These are phyloP conservation scores for Alternaria metachromatica DNA, from an alignment of 2,329 filamentous ascomycete genomes.

Conservation along the genomic window DNA sequence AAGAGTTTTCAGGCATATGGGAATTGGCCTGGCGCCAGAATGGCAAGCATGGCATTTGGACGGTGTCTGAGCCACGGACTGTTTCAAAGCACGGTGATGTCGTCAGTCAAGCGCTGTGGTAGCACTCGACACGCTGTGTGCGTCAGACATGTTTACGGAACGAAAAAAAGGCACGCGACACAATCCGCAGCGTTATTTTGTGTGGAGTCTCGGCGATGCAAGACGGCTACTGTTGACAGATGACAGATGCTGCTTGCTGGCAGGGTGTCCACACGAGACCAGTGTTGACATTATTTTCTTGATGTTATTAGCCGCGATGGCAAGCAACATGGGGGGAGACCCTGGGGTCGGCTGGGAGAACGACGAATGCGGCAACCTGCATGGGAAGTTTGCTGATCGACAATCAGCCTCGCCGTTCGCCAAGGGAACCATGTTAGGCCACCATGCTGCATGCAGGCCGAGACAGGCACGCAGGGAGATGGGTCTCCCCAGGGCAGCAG, in stretches of 20 bases:
- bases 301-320: conserved; percentile 3
- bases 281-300: not conserved
- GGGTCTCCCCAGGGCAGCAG: not conserved
- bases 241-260: not conserved
- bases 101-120: not conserved
- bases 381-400: conserved; percentile 15
- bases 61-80: conserved; percentile 5
- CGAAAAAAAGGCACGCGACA: conserved; percentile 16
- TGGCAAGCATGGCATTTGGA: not conserved
- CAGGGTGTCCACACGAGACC: not conserved
- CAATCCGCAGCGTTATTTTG: not conserved
- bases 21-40: not conserved
- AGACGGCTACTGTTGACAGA: not conserved
- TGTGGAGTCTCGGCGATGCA: not conserved
- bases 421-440: conserved; percentile 16
- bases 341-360: conserved; percentile 3
- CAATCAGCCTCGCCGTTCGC: conserved; percentile 10
- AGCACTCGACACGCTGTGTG: conserved; percentile 24
- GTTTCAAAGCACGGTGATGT: conserved; percentile 21
- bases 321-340: not conserved
- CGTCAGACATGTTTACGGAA: conserved; percentile 32
- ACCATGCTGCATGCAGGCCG: conserved; percentile 7
- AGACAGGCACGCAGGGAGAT: conserved; percentile 1
- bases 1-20: not conserved
- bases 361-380: conserved; percentile 16